A percentile compares a stretch with the other conserved stretches of the same genome.
These are phyloP conservation scores for Linum trigynum DNA, from an alignment of 345 rosid genomes.

Conservation along the genomic window DNA sequence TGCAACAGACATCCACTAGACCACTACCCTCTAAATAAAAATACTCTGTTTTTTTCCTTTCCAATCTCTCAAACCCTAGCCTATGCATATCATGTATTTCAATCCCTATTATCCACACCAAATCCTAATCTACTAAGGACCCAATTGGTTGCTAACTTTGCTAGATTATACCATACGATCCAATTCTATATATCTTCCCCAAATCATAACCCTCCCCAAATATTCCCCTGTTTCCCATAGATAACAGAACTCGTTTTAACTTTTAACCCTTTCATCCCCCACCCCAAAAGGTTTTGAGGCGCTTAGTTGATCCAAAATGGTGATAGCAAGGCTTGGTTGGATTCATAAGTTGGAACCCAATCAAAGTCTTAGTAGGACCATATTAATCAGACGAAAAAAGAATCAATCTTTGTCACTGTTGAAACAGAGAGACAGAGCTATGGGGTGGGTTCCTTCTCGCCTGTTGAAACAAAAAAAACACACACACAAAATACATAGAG, in stretches of 20 bases:
- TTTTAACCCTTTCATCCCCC: no score
- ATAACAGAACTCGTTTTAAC: no score
- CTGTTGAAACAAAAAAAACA: conserved; percentile 22
- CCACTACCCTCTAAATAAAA: neutral
- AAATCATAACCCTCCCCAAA: neutral
- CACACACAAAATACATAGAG: conserved; percentile 30
- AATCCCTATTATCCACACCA: no score
- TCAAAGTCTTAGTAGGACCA: neutral
- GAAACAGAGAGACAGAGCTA: conserved; percentile 23
- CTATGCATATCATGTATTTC: neutral
- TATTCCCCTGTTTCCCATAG: neutral
- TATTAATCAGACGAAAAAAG: neutral
- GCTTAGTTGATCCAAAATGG: neutral
- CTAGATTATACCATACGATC: neutral
- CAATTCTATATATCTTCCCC: neutral
- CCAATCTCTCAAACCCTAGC: neutral
- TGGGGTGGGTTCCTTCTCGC: conserved; percentile 22
- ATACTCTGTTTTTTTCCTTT: neutral
- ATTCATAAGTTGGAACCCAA: neutral
- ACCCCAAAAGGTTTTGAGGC: neutral
- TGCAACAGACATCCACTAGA: neutral
- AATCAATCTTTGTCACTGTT: conserved; percentile 13
- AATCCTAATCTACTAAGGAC: neutral
- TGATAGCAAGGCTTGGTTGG: neutral
- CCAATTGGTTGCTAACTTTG: neutral